Evolutionary conservation across 2,329 filamentous ascomycete genomes (phyloP), one percentile per base, ranked within the genome.

Genomic region (Ophioceras dolichostomum): DNA sequence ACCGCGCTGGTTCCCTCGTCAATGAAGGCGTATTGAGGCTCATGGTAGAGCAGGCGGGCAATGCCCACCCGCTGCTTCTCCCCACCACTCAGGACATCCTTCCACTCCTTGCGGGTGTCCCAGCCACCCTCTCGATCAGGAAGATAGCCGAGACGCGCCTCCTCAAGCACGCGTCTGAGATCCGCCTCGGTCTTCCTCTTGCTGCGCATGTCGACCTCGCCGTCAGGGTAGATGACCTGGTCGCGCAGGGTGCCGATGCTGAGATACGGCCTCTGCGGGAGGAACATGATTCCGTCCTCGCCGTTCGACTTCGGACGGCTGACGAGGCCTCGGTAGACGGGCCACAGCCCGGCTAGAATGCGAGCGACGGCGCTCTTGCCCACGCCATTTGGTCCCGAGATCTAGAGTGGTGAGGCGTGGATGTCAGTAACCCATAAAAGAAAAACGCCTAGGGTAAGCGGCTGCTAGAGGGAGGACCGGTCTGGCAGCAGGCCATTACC

Each of bases 51-150:
- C 35, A 98, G 58, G 32, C 91, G 69, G 4, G 93, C 89, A 49
- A 98, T 86, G 0, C 77, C 86, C 73, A 98, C 85, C 17, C 91
- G 71, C 62, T 98, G 91, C 64, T 98, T 98, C 68, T 98, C 91
- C 10, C 91, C 91, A 28, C 91, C 91, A 45, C 82, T 89, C n/a
- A 98, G 68, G 4, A 98, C 86, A 48, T 96, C 89, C 61, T 96
- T 95, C 91, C 91, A 98, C 54, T 94, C 88, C 60, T 98, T 96
- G 39, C 86, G 75, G 4, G 86, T 91, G 53, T 98, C 86, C 87
- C 87, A 96, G 12, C 91, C 91, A 28, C 91, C 91, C 65, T 98
- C 91, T 13, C 91, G 78, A 34, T 88, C 78, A 2, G 86, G 84
- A 1, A 98, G 70, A 57, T 98, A 96, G 4, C 87, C 89, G 0